Evolutionary conservation across 345 rosid species (phyloP).

Genomic region (Erodium maritimum): DNA sequence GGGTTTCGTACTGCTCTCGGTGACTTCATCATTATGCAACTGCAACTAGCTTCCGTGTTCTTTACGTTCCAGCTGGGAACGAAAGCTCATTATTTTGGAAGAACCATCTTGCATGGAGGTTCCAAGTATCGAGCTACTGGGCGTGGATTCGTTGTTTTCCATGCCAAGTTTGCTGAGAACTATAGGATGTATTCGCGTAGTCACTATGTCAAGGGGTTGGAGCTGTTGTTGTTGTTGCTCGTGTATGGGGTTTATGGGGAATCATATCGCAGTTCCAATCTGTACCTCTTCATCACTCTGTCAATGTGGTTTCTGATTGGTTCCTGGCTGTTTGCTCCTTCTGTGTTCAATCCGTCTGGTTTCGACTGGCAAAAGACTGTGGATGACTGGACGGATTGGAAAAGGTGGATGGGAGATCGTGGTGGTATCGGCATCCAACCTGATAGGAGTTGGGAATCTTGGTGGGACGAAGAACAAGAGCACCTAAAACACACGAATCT

Average conservation of each 20-base stretch:
- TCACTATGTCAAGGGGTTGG: conserved; percentile 88
- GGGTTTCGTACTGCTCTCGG: no score
- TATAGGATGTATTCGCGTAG: conserved; percentile 85
- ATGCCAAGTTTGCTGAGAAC: no score
- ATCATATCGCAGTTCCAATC: conserved; percentile 67
- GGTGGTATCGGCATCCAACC: conserved; percentile 77
- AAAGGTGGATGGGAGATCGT: conserved; percentile 90
- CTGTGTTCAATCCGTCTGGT: no score
- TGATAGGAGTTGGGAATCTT: conserved; percentile 87
- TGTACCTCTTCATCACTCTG: conserved; percentile 55
- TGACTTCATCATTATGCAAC: no score
- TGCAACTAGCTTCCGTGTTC: no score
- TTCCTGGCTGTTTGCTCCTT: conserved; percentile 96
- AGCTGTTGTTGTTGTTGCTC: conserved; percentile 51
- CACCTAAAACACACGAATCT: conserved; percentile 56
- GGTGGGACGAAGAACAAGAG: conserved; percentile 90
- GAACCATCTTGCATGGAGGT: no score
- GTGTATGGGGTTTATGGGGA: conserved; percentile 54
- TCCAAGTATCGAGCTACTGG: no score
- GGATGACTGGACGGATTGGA: conserved; percentile 98
- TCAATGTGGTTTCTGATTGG: conserved; percentile 89
- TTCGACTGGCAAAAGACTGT: conserved; percentile 94
- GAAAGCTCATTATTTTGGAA: no score
- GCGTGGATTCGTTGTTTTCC: no score
- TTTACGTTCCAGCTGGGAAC: no score